phyloP scores from a whole-genome alignment of 73 alveolate species.

The Effrenium voratum region DNA sequence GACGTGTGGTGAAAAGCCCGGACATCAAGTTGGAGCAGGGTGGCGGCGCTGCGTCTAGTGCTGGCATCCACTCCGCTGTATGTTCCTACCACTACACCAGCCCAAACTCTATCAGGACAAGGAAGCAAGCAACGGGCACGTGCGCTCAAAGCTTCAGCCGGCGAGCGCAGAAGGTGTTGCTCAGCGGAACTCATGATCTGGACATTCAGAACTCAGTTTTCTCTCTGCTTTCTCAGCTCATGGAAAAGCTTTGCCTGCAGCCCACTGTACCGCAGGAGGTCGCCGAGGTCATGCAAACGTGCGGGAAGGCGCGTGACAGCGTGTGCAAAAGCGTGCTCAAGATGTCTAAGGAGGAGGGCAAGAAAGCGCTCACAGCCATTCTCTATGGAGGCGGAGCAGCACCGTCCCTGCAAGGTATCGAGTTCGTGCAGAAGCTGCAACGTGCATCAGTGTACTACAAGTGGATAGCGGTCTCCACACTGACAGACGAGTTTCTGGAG shows the following conservation, averaged over 20 bases:
- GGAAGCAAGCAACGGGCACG: too few species aligned
- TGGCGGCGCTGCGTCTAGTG: not conserved
- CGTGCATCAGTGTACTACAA: not conserved
- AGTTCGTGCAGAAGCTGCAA: not conserved
- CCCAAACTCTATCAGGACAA: too few species aligned
- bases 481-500: not conserved
- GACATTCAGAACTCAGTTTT: not conserved
- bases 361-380: not conserved
- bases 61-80: not conserved
- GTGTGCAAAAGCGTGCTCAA: not conserved
- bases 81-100: not conserved
- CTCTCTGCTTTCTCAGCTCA: not conserved
- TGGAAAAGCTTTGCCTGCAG: not conserved
- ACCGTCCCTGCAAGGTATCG: too few species aligned
- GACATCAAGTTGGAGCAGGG: not conserved
- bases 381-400: not conserved
- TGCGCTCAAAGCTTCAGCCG: not conserved
- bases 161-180: not conserved
- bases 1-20: not conserved
- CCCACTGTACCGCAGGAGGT: not conserved
- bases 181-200: not conserved
- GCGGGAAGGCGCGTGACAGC: not conserved
- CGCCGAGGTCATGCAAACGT: not conserved
- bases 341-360: not conserved
- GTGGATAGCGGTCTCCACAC: constrained; percentile 12